Conservation (phyloP, 768 basidiomycete genomes). For the Gloeostereum incarnatum region DNA sequence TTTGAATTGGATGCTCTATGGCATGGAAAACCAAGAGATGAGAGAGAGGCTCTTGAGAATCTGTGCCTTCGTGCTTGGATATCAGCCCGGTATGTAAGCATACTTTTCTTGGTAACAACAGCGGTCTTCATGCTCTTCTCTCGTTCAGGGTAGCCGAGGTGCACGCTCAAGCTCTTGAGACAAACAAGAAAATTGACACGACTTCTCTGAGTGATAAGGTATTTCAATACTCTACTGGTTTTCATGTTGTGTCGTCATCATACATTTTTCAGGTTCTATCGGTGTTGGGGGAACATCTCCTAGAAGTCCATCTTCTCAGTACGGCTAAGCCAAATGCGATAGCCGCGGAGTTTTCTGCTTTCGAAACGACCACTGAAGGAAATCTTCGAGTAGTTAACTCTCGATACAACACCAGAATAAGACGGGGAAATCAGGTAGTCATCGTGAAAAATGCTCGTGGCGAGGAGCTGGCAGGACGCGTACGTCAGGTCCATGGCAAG, state of each 20-base stretch:
- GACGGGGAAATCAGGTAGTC: constrained; percentile 27
- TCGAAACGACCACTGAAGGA: constrained; percentile 16
- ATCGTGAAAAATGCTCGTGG: constrained; percentile 25
- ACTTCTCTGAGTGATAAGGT: constrained; percentile 11
- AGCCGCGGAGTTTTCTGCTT: constrained; percentile 22
- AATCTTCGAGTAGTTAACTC: constrained; percentile 22
- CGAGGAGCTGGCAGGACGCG: constrained; percentile 19
- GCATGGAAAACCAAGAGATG: constrained; percentile 14
- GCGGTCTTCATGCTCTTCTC: not conserved
- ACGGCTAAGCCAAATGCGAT: constrained; percentile 20
- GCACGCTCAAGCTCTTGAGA: not conserved
- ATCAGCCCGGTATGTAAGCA: constrained; percentile 20
- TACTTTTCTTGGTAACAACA: not conserved
- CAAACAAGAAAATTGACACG: constrained; percentile 10
- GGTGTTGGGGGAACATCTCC: constrained; percentile 19
- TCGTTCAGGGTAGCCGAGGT: constrained; percentile 15
- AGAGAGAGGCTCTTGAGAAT: constrained; percentile 11
- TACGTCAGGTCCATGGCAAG: constrained; percentile 21
- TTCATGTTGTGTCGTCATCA: not conserved
- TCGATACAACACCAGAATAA: constrained; percentile 31
- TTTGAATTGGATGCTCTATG: constrained; percentile 22
- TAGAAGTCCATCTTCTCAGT: constrained; percentile 23
- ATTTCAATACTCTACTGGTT: not conserved
- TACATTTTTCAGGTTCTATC: constrained; percentile 17
- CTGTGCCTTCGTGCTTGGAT: constrained; percentile 30